Evolutionary conservation across 2,329 filamentous ascomycete species (phyloP).

Genomic region (Ophiostoma quercus): DNA sequence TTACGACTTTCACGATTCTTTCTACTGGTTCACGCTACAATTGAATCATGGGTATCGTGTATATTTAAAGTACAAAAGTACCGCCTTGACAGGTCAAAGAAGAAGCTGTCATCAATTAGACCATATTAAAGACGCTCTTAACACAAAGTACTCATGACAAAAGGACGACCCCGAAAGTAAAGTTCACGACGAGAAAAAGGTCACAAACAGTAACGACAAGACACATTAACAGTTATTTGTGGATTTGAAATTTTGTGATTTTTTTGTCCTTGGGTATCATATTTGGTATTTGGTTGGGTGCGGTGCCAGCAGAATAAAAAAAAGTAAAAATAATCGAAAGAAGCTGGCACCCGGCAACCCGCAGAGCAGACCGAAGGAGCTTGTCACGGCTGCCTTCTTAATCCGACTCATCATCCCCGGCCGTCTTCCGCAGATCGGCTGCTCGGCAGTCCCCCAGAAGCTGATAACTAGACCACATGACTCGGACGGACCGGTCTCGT

Average conservation of each 20-base stretch:
- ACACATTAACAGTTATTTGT: neutral
- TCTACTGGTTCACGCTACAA: too few species aligned
- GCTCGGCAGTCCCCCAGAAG: neutral
- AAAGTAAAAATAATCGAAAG: neutral
- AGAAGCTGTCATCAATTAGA: neutral
- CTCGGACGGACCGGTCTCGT: neutral
- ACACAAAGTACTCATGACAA: neutral
- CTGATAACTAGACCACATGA: too few species aligned
- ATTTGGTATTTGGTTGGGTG: slow-evolving; percentile 3
- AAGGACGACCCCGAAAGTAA: neutral
- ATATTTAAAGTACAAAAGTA: neutral
- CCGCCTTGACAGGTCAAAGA: neutral
- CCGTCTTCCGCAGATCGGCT: neutral
- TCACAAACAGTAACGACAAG: too few species aligned
- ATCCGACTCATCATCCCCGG: neutral
- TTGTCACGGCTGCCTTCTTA: neutral
- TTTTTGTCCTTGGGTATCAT: slow-evolving; percentile 22
- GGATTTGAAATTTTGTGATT: slow-evolving; percentile 14
- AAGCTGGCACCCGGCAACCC: slow-evolving; percentile 2
- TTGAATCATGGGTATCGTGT: neutral
- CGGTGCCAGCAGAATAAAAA: slow-evolving; percentile 6
- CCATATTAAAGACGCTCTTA: too few species aligned
- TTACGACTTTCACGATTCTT: too few species aligned
- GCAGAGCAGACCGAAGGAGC: neutral
- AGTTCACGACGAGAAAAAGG: neutral